Evolutionary conservation across 2,329 filamentous ascomycete species (phyloP).

Genomic region (Fusarium globosum): DNA sequence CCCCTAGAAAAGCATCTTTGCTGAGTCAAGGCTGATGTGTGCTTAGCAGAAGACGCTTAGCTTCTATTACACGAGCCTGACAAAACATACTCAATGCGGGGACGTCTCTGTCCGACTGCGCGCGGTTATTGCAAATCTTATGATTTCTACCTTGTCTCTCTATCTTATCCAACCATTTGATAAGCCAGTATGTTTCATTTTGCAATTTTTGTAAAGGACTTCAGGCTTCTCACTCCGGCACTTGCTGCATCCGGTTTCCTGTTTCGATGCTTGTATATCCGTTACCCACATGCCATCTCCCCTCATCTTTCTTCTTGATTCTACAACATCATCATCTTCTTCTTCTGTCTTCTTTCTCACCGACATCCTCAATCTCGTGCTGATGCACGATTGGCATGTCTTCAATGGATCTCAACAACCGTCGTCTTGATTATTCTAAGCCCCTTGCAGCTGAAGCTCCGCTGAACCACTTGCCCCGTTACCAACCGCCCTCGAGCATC

Average conservation of each 20-base stretch:
- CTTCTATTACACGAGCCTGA: slow-evolving; percentile 48
- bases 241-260: background rate
- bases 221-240: background rate
- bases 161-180: slow-evolving; percentile 45
- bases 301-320: slow-evolving; percentile 5
- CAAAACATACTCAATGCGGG: slow-evolving; percentile 41
- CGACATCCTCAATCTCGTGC: slow-evolving; percentile 24
- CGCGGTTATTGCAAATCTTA: slow-evolving; percentile 33
- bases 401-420: slow-evolving; percentile 15
- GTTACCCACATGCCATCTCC: background rate
- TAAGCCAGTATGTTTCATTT: slow-evolving; percentile 13
- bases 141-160: background rate
- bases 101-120: background rate
- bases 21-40: slow-evolving; percentile 39
- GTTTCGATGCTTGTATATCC: slow-evolving; percentile 9
- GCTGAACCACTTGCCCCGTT: slow-evolving; percentile 4
- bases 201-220: background rate
- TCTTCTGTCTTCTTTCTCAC: slow-evolving; percentile 15
- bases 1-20: slow-evolving; percentile 1
- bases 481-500: slow-evolving; percentile 1
- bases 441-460: slow-evolving; percentile 23
- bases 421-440: background rate
- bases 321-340: background rate
- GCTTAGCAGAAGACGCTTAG: slow-evolving; percentile 30
- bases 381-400: background rate